Evolutionary conservation across 192 early-diverging fungal genomes (phyloP).

Genomic region (Geosiphon pyriformis): DNA sequence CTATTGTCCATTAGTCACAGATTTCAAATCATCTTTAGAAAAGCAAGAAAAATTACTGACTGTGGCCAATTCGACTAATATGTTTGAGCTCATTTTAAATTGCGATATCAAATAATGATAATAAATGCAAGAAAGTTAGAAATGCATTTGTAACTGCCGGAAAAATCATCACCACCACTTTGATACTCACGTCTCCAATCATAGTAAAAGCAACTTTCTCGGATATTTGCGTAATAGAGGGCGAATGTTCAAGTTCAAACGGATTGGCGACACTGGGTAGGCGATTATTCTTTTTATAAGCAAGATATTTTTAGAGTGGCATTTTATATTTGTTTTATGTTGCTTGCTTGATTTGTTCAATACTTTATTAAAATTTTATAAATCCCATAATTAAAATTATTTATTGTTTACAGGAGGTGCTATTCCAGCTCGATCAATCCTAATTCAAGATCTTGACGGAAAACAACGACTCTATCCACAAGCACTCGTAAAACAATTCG

Average conservation of each 20-base stretch:
- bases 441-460: slow-evolving; percentile 32
- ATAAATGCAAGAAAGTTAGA: slow-evolving; percentile 27
- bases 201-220: slow-evolving; percentile 31
- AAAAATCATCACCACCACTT: slow-evolving; percentile 25
- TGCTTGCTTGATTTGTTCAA: too few species aligned
- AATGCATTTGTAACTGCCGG: slow-evolving; percentile 24
- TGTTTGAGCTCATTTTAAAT: not conserved
- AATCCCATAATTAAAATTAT: too few species aligned
- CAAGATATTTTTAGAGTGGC: too few species aligned
- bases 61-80: not conserved
- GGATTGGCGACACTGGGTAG: slow-evolving; percentile 2
- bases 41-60: too few species aligned
- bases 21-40: too few species aligned
- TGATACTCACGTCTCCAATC: slow-evolving; percentile 27
- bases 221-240: slow-evolving; percentile 19
- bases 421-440: slow-evolving; percentile 28
- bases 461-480: slow-evolving; percentile 34
- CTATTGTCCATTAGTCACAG: too few species aligned
- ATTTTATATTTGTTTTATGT: too few species aligned
- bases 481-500: too few species aligned
- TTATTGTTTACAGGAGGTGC: slow-evolving; percentile 25
- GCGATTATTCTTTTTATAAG: too few species aligned
- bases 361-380: too few species aligned
- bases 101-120: not conserved
- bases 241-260: not conserved